Evolutionary conservation across 352 stramenopile species (phyloP).

Genomic region (Pythium phragmitis): DNA sequence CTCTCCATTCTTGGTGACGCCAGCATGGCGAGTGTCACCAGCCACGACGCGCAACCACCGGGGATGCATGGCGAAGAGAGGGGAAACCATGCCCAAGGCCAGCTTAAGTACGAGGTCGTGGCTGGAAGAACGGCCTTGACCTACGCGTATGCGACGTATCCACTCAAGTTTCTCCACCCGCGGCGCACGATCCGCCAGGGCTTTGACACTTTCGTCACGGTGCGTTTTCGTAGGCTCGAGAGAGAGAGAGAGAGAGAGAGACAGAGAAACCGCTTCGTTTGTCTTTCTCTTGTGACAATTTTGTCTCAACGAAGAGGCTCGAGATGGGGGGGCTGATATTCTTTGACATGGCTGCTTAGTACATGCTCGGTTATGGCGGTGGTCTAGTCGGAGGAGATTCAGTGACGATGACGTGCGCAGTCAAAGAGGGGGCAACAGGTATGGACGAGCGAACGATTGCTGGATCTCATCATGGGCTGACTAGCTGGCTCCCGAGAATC

Average conservation of each 20-base stretch:
- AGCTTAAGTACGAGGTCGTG: conserved; percentile 74
- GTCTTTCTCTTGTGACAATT: conserved; percentile 1
- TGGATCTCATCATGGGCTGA: conserved; percentile 8
- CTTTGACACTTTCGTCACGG: conserved; percentile 76
- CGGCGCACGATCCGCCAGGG: conserved; percentile 52
- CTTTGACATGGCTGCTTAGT: conserved; percentile 35
- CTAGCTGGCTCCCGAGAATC: conserved; percentile 13
- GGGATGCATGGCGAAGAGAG: conserved; percentile 3
- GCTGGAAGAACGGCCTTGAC: conserved; percentile 59
- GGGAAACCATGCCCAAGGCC: conserved; percentile 32
- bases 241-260: not conserved
- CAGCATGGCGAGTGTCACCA: conserved; percentile 4
- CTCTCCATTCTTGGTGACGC: not conserved
- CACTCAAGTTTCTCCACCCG: conserved; percentile 86
- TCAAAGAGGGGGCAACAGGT: conserved; percentile 52
- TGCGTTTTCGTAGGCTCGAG: conserved; percentile 23
- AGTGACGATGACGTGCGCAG: conserved; percentile 57
- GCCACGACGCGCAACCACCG: not conserved
- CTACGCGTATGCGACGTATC: conserved; percentile 80
- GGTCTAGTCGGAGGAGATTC: conserved; percentile 77
- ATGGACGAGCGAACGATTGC: conserved; percentile 7
- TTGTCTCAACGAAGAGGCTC: not conserved
- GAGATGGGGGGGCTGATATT: not conserved
- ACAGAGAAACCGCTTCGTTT: not conserved
- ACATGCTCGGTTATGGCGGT: conserved; percentile 81